Evolutionary conservation across 768 basidiomycete genomes (phyloP).

Genomic region (Tephrocybe rancida): DNA sequence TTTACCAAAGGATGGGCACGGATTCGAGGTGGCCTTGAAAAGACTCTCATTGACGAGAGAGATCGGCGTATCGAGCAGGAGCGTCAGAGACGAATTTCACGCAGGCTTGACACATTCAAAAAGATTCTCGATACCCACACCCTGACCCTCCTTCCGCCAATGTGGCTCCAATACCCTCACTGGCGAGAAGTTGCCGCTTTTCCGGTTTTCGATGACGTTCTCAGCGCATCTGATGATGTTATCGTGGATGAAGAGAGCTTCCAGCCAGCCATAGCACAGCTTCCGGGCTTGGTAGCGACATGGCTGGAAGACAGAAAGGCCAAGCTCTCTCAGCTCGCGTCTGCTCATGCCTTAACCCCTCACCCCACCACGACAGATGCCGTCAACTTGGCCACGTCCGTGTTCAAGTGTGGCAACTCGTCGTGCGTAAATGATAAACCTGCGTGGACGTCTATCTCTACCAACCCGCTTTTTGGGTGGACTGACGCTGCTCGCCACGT

Average conservation of each 20-base stretch:
- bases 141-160: conserved; percentile 20
- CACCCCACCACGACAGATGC: too few relatives aligned
- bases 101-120: conserved; percentile 9
- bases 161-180: conserved; percentile 26
- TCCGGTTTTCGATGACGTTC: background rate
- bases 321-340: too few relatives aligned
- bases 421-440: background rate
- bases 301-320: conserved; percentile 4
- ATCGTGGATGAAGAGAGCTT: background rate
- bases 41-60: conserved; percentile 1
- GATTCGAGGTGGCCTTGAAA: conserved; percentile 23
- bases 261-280: background rate
- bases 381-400: conserved; percentile 12
- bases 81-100: conserved; percentile 2
- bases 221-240: background rate
- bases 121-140: conserved; percentile 20
- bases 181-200: conserved; percentile 14
- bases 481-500: background rate
- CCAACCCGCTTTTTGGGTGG: conserved; percentile 16
- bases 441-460: background rate
- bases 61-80: conserved; percentile 9
- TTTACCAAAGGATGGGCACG: conserved; percentile 23
- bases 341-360: too few relatives aligned
- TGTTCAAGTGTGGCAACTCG: conserved; percentile 9
- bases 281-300: conserved; percentile 3